These are phyloP conservation scores for Colletotrichum liaoningense DNA, from an alignment of 2,329 filamentous ascomycete genomes.

Conservation along the genomic window DNA sequence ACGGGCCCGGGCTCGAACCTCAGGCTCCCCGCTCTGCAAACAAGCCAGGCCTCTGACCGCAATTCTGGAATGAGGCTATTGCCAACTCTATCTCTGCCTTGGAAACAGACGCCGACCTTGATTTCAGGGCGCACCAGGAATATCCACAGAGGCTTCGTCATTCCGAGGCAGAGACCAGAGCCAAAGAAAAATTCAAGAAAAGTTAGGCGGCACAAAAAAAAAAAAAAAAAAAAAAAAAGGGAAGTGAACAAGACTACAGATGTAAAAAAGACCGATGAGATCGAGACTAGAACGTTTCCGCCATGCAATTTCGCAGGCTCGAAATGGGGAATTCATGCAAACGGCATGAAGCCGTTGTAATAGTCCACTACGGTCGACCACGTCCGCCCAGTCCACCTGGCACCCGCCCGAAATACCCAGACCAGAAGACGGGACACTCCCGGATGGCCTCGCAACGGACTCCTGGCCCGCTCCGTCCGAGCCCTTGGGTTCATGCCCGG, in stretches of 20 bases:
- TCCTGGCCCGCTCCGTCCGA: slow-evolving; percentile 20
- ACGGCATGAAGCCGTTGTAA: slow-evolving; percentile 24
- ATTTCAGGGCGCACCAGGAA: neutral
- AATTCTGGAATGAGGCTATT: neutral
- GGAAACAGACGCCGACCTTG: neutral
- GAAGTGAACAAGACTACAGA: no score
- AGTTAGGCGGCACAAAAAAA: no score
- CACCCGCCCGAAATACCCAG: neutral
- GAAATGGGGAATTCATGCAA: slow-evolving; percentile 29
- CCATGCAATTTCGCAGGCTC: slow-evolving; percentile 4
- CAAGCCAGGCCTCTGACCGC: slow-evolving; percentile 19
- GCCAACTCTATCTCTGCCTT: neutral
- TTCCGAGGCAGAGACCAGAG: neutral
- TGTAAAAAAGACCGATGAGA: neutral
- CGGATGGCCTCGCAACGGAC: slow-evolving; percentile 18
- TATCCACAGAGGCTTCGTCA: neutral
- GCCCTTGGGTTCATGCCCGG: slow-evolving; percentile 14
- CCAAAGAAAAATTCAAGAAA: neutral
- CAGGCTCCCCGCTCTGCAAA: neutral
- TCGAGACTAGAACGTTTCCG: neutral
- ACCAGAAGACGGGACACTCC: slow-evolving; percentile 10
- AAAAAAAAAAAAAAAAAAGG: neutral
- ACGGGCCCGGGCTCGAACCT: no score
- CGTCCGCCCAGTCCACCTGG: neutral
- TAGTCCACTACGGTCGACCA: neutral